Percentiles rank a stretch among this genome's conserved stretches.
These are phyloP conservation scores for Panaeolus cyanescens DNA, from an alignment of 768 basidiomycete genomes.

Conservation along the genomic window DNA sequence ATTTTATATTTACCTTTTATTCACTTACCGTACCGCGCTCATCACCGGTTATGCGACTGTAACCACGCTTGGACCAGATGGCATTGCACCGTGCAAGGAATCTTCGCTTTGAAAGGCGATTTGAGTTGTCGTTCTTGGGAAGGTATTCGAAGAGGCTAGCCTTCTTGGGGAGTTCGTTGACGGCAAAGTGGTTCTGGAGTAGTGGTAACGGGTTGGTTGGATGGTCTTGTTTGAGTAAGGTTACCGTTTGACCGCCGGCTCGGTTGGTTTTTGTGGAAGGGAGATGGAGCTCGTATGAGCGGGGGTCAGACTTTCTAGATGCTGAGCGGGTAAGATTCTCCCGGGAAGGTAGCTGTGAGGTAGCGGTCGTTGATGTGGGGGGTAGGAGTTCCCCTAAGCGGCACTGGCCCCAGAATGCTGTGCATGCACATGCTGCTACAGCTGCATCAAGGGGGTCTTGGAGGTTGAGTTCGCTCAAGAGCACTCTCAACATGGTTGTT, in stretches of 20 bases:
- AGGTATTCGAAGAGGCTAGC: conserved; percentile 17
- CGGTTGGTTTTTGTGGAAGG: conserved; percentile 24
- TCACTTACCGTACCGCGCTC: no score
- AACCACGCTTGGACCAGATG: conserved; percentile 21
- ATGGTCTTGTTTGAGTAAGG: conserved; percentile 13
- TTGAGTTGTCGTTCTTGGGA: not conserved
- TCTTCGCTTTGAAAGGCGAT: conserved; percentile 13
- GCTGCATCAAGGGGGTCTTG: conserved; percentile 19
- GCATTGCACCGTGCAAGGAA: conserved; percentile 26
- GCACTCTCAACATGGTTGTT: conserved; percentile 14
- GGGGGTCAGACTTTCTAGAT: not conserved
- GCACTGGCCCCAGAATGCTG: conserved; percentile 33
- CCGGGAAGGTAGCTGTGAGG: not conserved
- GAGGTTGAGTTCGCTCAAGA: conserved; percentile 17
- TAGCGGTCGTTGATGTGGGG: not conserved
- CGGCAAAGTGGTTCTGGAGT: conserved; percentile 9
- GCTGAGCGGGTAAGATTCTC: not conserved
- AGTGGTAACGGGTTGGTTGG: conserved; percentile 18
- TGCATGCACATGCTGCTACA: conserved; percentile 21
- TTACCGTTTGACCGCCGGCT: conserved; percentile 19
- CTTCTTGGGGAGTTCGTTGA: conserved; percentile 10
- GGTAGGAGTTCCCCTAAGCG: conserved; percentile 31
- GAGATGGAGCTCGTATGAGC: conserved; percentile 8
- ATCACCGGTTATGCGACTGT: conserved; percentile 24
- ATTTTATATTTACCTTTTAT: no score